phyloP scores from a whole-genome alignment of 371 early-diverging fungal species.

The Mortierella sp. region DNA sequence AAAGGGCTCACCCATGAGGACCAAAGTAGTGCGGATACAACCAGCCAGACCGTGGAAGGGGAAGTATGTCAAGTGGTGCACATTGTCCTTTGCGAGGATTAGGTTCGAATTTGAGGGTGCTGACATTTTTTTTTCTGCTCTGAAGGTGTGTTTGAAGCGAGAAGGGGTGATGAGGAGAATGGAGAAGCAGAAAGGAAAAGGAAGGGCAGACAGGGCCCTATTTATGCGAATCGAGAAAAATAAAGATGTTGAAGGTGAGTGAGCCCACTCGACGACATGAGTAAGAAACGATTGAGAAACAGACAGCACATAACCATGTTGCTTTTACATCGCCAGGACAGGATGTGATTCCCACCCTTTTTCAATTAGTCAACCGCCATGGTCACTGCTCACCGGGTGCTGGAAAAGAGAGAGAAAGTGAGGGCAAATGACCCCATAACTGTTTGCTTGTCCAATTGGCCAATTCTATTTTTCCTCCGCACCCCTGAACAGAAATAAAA shows the following conservation, averaged over 20 bases:
- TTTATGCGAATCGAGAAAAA: neutral
- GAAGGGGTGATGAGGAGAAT: neutral
- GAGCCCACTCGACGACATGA: neutral
- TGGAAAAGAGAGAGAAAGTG: neutral
- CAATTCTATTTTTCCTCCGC: neutral
- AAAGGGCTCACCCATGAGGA: constrained; percentile 31
- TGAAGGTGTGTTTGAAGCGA: too few species aligned
- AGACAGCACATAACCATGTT: too few species aligned
- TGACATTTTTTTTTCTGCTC: neutral
- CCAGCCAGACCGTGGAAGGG: constrained; percentile 58
- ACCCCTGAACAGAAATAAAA: neutral
- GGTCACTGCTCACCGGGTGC: too few species aligned
- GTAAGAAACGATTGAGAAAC: neutral
- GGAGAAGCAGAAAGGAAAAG: neutral
- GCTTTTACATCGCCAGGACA: neutral
- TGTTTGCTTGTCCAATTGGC: neutral
- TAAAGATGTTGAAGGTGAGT: neutral
- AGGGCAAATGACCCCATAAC: neutral
- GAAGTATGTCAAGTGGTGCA: constrained; percentile 55
- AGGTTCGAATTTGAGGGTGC: constrained; percentile 9
- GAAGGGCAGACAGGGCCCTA: neutral
- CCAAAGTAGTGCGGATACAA: constrained; percentile 44
- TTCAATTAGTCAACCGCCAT: too few species aligned
- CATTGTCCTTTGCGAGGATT: constrained; percentile 21
- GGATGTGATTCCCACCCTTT: neutral